Evolutionary conservation across 257 asterid genomes (phyloP).

Genomic region (Solanum etuberosum): DNA sequence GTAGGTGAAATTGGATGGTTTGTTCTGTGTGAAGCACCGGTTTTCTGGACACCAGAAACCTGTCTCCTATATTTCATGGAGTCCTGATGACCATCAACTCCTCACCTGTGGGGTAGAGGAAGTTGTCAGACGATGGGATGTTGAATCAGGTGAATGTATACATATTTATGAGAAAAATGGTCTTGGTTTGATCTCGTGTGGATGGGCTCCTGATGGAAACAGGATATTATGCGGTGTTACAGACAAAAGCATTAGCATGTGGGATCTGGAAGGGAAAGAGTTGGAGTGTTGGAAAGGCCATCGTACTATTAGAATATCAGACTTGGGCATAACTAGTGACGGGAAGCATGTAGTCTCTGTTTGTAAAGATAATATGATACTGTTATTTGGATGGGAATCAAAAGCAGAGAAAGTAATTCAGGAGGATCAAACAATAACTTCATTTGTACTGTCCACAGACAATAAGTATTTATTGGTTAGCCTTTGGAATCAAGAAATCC

Average conservation of each 20-base stretch:
- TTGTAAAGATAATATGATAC: slow-evolving; percentile 47
- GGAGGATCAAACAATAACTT: slow-evolving; percentile 65
- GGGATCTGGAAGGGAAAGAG: slow-evolving; percentile 89
- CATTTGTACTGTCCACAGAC: slow-evolving; percentile 67
- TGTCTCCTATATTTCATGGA: slow-evolving; percentile 71
- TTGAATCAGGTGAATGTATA: slow-evolving; percentile 64
- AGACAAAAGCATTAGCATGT: slow-evolving; percentile 74
- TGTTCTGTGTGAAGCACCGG: slow-evolving; percentile 36
- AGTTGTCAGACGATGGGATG: slow-evolving; percentile 73
- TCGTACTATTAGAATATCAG: slow-evolving; percentile 50
- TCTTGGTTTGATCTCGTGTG: slow-evolving; percentile 76
- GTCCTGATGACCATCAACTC: slow-evolving; percentile 62
- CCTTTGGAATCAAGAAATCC: slow-evolving; percentile 64
- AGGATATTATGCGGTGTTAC: slow-evolving; percentile 57
- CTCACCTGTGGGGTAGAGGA: slow-evolving; percentile 91
- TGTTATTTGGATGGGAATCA: slow-evolving; percentile 66
- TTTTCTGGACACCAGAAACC: slow-evolving; percentile 69
- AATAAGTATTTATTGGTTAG: slow-evolving; percentile 67
- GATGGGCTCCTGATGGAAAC: slow-evolving; percentile 74
- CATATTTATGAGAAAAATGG: slow-evolving; percentile 55
- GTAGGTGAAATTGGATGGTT: slow-evolving; percentile 45
- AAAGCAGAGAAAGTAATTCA: slow-evolving; percentile 55
- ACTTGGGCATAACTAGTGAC: slow-evolving; percentile 49
- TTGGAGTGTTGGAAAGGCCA: slow-evolving; percentile 81
- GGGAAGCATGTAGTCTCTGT: slow-evolving; percentile 68